A percentile compares a stretch with the other conserved stretches of the same genome.
These are phyloP conservation scores for Chenopodium suecicum DNA, from an alignment of 148 eudicot species.

Conservation along the genomic window DNA sequence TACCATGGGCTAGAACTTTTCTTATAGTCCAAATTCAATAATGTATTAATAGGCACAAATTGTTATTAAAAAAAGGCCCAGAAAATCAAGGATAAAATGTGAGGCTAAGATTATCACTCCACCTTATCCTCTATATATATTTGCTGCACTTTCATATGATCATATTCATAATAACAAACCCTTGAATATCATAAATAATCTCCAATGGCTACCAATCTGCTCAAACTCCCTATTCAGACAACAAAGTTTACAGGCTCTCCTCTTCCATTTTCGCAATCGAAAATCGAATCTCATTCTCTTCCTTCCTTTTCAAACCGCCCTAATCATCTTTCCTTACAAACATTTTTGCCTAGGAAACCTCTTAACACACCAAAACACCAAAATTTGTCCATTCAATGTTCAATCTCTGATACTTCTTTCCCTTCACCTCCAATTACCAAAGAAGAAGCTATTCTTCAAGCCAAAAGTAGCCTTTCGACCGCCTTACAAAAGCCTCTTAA, in stretches of 20 bases:
- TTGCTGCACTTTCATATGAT: constrained; percentile 7
- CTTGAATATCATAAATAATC: not conserved
- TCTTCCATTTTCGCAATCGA: constrained; percentile 23
- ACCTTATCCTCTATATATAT: constrained; percentile 27
- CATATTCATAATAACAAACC: not conserved
- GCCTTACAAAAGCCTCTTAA: constrained; percentile 72
- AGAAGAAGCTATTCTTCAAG: constrained; percentile 84
- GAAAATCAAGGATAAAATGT: not conserved
- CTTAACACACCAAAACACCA: constrained; percentile 2
- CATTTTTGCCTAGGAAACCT: constrained; percentile 12
- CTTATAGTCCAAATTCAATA: not conserved
- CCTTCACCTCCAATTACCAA: constrained; percentile 67
- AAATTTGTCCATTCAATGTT: constrained; percentile 30
- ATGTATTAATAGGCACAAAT: not conserved
- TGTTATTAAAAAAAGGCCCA: not conserved
- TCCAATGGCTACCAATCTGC: constrained; percentile 51
- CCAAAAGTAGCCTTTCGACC: constrained; percentile 65
- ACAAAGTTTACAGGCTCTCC: constrained; percentile 24
- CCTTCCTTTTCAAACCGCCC: constrained; percentile 4
- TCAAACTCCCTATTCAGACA: constrained; percentile 42
- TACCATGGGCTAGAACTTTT: not conserved
- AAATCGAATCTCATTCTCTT: constrained; percentile 20
- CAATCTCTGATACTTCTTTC: constrained; percentile 39
- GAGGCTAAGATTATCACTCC: constrained; percentile 20
- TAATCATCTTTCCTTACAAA: not conserved